Conservation (phyloP, 2,329 filamentous ascomycete genomes). For the Sphaerostilbella broomeana region DNA sequence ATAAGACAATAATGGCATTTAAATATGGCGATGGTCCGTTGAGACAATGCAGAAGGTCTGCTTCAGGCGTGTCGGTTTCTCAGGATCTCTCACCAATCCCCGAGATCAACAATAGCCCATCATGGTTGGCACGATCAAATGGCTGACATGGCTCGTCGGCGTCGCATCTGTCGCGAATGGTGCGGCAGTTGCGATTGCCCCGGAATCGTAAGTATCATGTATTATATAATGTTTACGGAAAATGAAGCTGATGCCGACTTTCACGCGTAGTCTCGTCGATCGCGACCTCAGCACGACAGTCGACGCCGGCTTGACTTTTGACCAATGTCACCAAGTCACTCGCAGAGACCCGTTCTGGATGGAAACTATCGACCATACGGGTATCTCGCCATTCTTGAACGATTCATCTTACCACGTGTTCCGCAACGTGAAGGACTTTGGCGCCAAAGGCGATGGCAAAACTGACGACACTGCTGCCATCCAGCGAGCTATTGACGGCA, state of each 20-base stretch:
- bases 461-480: constrained; percentile 67
- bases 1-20: neutral
- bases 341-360: constrained; percentile 18
- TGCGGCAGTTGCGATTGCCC: constrained; percentile 5
- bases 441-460: constrained; percentile 23
- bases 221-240: too few relatives aligned
- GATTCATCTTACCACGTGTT: constrained; percentile 24
- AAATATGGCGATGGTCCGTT: neutral
- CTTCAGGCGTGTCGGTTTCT: neutral
- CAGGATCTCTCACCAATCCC: neutral
- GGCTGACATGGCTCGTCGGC: constrained; percentile 9
- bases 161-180: constrained; percentile 3
- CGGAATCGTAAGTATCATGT: constrained; percentile 1
- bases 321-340: constrained; percentile 7
- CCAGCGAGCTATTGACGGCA: constrained; percentile 59
- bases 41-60: neutral
- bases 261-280: neutral
- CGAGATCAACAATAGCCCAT: neutral
- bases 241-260: neutral
- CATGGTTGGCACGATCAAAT: constrained; percentile 6
- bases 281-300: constrained; percentile 3
- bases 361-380: constrained; percentile 23
- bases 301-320: constrained; percentile 2
- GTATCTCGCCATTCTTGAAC: constrained; percentile 23
- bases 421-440: constrained; percentile 27